phyloP scores from a whole-genome alignment of 305 asterid species.

The Stenogyne calaminthoides region DNA sequence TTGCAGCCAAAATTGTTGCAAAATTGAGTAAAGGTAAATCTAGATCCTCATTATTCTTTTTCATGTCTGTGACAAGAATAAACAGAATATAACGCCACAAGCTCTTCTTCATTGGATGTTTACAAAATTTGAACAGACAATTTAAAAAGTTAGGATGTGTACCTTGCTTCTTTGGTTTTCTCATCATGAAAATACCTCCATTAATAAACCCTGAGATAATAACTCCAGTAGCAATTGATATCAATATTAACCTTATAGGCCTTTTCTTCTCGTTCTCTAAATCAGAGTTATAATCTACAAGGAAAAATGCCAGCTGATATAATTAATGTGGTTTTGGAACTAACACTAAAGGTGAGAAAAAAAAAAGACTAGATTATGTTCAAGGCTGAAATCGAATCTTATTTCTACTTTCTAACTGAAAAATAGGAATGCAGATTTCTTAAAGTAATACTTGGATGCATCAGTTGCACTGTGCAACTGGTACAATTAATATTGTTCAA shows the following conservation, averaged over 20 bases:
- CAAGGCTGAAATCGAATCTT: not conserved
- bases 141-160: too few relatives aligned
- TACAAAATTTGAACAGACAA: too few relatives aligned
- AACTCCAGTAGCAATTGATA: constrained; percentile 25
- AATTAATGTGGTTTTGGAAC: not conserved
- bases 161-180: too few relatives aligned
- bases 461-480: too few relatives aligned
- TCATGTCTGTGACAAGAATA: not conserved
- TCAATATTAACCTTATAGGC: constrained; percentile 8
- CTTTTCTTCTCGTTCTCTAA: constrained; percentile 3
- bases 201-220: too few relatives aligned
- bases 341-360: not conserved
- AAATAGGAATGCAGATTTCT: too few relatives aligned
- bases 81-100: not conserved
- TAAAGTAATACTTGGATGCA: too few relatives aligned
- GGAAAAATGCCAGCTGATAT: not conserved
- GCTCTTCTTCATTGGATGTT: not conserved
- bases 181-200: too few relatives aligned
- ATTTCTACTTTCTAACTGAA: too few relatives aligned
- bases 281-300: constrained; percentile 8
- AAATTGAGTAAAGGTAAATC: constrained; percentile 31
- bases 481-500: too few relatives aligned
- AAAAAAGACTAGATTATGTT: not conserved
- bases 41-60: constrained; percentile 5
- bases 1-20: constrained; percentile 32